Conservation (phyloP, 441 rosid genomes). For the Biscutella auriculata region DNA sequence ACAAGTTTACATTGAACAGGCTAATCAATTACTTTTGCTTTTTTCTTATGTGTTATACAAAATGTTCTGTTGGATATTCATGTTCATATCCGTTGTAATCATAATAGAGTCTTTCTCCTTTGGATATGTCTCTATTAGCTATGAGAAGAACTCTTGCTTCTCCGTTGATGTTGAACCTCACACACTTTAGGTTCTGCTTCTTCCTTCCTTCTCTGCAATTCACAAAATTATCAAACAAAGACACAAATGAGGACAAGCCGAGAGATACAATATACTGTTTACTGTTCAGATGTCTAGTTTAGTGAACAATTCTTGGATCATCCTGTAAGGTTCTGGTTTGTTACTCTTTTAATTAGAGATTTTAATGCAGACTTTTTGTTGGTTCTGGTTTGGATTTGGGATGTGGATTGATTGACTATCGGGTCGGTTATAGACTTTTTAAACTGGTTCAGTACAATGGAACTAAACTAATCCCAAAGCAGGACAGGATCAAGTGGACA, state of each 20-base stretch:
- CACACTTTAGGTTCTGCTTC: conserved; percentile 59
- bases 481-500: background rate
- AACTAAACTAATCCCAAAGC: background rate
- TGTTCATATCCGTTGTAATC: conserved; percentile 85
- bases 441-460: background rate
- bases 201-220: conserved; percentile 52
- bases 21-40: background rate
- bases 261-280: background rate
- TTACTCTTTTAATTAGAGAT: too few species aligned
- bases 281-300: background rate
- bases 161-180: conserved; percentile 44
- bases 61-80: conserved; percentile 83
- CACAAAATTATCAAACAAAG: background rate
- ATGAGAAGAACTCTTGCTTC: conserved; percentile 52
- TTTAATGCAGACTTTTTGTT: background rate
- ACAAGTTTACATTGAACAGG: background rate
- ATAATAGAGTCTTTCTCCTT: conserved; percentile 62
- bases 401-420: background rate
- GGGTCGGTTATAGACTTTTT: background rate
- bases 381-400: background rate
- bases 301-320: too few species aligned
- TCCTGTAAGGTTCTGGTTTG: too few species aligned
- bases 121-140: conserved; percentile 47
- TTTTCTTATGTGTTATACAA: conserved; percentile 30
- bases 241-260: background rate